Base-by-base conservation (phyloP, 2,329 filamentous ascomycete genomes). In the Grosmannia penicillata region DNA sequence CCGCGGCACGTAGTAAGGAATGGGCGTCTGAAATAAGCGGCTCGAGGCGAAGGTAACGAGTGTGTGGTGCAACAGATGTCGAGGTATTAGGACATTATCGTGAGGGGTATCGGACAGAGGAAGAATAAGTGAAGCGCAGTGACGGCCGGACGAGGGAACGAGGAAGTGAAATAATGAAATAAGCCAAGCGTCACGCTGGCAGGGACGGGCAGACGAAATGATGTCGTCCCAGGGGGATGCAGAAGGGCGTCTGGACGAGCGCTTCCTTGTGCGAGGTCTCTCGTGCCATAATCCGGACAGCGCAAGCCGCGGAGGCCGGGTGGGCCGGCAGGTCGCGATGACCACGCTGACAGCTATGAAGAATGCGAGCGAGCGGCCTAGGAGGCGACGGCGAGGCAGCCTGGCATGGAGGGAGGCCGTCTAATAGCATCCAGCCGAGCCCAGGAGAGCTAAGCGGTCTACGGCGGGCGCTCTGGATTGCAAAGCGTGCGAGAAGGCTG, bases 331-430 rank as follows among this genome's bases (percentile, higher is more conserved):
- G 8, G 21, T 27, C 15, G 21, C 33, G 18, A n/a, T 14, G 18
- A 14, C 17, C 22, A 17, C 10, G 19, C 4, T 3, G 22, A 26
- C 7, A 34, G 32, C 6, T 10, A 4, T 17, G 13, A 5, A n/a
- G n/a, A 33, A 33, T 13, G 31, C 8, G 31, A 13, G n/a, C 21
- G 27, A 22, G 13, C 19, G 24, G 14, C n/a, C 14, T 25, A 8
- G 2, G 4, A 21, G 22, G 34, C 17, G 25, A 18, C 14, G 11
- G 17, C n/a, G 26, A n/a, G 34, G 14, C 14, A 22, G n/a, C 19
- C 23, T 37, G 35, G 35, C 35, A 37, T 37, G 35, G 35, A 37
- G 35, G 35, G 35, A 37, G 26, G n/a, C 14, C 19, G 19, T 37
- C 25, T 28, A 15, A 19, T 21, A 14, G 13, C n/a, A n/a, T n/a